Conservation (phyloP, 2,329 filamentous ascomycete genomes). For the Penicillium paneum region DNA sequence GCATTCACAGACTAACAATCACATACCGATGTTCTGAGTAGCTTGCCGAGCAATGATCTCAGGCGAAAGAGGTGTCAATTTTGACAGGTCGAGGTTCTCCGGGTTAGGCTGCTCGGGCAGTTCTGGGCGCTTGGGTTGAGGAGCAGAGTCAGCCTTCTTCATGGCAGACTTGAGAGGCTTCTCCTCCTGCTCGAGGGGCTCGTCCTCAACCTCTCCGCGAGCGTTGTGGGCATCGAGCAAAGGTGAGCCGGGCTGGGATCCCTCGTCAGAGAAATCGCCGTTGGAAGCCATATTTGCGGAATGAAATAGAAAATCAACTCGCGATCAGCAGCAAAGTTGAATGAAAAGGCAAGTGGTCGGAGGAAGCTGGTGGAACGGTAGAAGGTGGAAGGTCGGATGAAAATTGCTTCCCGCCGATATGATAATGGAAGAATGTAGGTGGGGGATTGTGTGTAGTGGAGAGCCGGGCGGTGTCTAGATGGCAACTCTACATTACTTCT, state of each 20-base stretch:
- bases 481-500: conserved; percentile 8
- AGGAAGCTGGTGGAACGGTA: conserved; percentile 1
- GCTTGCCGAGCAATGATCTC: conserved; percentile 98
- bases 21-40: conserved; percentile 92
- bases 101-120: conserved; percentile 92
- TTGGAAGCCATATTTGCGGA: conserved; percentile 54
- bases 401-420: conserved; percentile 39
- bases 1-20: neutral
- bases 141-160: conserved; percentile 66
- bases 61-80: conserved; percentile 79
- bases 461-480: conserved; percentile 33
- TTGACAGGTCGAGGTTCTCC: conserved; percentile 77
- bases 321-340: conserved; percentile 12
- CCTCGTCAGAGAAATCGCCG: conserved; percentile 55
- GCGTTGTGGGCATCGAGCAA: conserved; percentile 48
- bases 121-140: conserved; percentile 59
- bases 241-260: conserved; percentile 56
- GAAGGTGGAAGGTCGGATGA: conserved; percentile 28
- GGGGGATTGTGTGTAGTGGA: conserved; percentile 40
- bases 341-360: conserved; percentile 18
- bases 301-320: conserved; percentile 16
- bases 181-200: conserved; percentile 58
- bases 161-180: conserved; percentile 78
- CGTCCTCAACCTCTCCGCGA: conserved; percentile 71
- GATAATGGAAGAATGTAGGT: conserved; percentile 34